Percentiles rank a stretch among this genome's conserved stretches.
Conservation (phyloP, 768 basidiomycete species). For the Auricularia sp. region DNA sequence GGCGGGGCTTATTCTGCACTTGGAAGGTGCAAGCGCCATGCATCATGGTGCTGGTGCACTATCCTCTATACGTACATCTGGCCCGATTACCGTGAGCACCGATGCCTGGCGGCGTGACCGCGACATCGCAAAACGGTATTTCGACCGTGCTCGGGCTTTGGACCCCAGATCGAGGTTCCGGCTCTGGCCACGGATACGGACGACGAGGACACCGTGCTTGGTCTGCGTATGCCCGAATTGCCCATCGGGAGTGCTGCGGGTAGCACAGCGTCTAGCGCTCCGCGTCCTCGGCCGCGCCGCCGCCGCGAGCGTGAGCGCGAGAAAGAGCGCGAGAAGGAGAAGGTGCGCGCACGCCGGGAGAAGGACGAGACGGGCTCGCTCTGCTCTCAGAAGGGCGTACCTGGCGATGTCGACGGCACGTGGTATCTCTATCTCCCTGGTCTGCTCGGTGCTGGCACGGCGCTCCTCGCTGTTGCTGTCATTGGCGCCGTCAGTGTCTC, state of each 20-base stretch:
- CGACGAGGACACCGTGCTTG: conserved; percentile 20
- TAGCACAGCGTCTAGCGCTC: conserved; percentile 3
- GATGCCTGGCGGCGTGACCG: conserved; percentile 71
- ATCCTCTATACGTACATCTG: conserved; percentile 52
- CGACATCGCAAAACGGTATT: conserved; percentile 58
- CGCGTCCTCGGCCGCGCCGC: not conserved
- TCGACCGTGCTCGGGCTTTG: conserved; percentile 56
- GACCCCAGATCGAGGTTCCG: conserved; percentile 62
- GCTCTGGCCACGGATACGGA: conserved; percentile 42
- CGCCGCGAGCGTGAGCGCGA: conserved; percentile 5
- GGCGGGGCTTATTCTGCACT: conserved; percentile 58
- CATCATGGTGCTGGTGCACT: conserved; percentile 58
- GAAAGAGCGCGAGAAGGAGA: conserved; percentile 5
- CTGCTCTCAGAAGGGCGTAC: conserved; percentile 32
- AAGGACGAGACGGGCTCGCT: conserved; percentile 24
- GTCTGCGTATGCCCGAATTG: conserved; percentile 61
- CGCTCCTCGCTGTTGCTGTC: conserved; percentile 66
- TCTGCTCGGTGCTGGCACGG: conserved; percentile 76
- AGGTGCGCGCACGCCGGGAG: conserved; percentile 13
- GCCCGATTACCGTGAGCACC: conserved; percentile 31
- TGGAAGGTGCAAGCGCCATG: conserved; percentile 70
- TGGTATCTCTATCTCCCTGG: conserved; percentile 79
- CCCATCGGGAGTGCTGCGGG: conserved; percentile 28
- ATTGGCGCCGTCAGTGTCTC: conserved; percentile 73
- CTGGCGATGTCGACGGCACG: conserved; percentile 42